These are phyloP conservation scores for Pilobolus umbonatus DNA, from an alignment of 192 early-diverging fungal genomes.

Conservation along the genomic window DNA sequence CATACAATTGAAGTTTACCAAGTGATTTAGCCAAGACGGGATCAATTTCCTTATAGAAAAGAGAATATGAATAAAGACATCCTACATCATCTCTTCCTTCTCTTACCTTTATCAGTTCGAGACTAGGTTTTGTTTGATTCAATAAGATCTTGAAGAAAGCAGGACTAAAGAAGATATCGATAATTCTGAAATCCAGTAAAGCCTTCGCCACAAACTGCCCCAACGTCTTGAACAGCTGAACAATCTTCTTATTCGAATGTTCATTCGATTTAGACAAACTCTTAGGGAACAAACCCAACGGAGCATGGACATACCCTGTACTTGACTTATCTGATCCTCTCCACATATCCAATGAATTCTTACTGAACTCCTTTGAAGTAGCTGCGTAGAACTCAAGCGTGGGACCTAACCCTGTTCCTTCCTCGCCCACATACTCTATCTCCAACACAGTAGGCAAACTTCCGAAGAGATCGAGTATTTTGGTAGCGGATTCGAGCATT, in stretches of 20 bases:
- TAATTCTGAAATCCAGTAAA: conserved; percentile 76
- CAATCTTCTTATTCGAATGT: conserved; percentile 36
- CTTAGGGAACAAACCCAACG: conserved; percentile 53
- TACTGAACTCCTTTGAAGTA: conserved; percentile 71
- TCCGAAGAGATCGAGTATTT: conserved; percentile 83
- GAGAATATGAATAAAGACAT: background rate
- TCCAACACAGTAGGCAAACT: conserved; percentile 68
- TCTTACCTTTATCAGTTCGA: conserved; percentile 20
- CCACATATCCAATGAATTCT: conserved; percentile 62
- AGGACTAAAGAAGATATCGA: conserved; percentile 77
- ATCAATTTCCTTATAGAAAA: conserved; percentile 54
- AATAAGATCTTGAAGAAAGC: conserved; percentile 72
- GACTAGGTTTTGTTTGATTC: conserved; percentile 23
- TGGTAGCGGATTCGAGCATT: conserved; percentile 79
- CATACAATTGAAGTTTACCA: conserved; percentile 58
- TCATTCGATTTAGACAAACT: conserved; percentile 21
- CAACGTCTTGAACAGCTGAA: conserved; percentile 63
- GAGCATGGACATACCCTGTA: conserved; percentile 39
- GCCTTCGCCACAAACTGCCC: conserved; percentile 90
- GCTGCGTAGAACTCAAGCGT: conserved; percentile 89
- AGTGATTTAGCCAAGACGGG: conserved; percentile 63
- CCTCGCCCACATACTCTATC: conserved; percentile 93
- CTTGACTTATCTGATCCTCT: conserved; percentile 43
- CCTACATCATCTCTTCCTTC: background rate
- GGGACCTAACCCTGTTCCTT: conserved; percentile 86